A percentile compares a stretch with the other conserved stretches of the same genome.
phyloP scores from a whole-genome alignment of 148 eudicot species.

The Rhododendron griersonianum region DNA sequence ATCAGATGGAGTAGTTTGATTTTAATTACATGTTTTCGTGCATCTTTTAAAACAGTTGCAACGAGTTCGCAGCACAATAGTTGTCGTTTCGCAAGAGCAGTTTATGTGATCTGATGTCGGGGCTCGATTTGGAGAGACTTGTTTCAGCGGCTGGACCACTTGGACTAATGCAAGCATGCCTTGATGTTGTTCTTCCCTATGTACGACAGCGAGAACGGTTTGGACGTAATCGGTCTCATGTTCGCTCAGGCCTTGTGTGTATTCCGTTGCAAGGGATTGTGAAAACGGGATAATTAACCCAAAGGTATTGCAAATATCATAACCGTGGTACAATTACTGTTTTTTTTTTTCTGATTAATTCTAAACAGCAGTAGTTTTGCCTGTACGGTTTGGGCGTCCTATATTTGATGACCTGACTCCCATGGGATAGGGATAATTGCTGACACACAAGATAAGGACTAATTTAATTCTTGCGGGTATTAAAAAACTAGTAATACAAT shows the following conservation, averaged over 20 bases:
- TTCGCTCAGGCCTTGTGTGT: constrained; percentile 28
- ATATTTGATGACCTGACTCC: background rate
- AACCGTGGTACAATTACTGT: background rate
- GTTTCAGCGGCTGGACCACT: no score
- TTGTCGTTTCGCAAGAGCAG: no score
- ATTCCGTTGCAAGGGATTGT: constrained; percentile 53
- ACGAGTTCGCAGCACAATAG: no score
- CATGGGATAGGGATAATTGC: background rate
- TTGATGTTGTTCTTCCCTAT: constrained; percentile 58
- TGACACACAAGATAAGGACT: background rate
- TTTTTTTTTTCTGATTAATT: background rate
- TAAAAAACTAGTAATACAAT: no score
- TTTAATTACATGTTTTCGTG: no score
- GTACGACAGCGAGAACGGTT: constrained; percentile 86
- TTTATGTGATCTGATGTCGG: no score
- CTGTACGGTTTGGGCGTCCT: background rate
- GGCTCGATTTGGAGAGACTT: no score
- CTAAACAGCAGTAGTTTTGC: background rate
- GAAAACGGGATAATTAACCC: constrained; percentile 66
- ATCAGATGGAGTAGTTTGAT: no score
- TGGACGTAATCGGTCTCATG: constrained; percentile 36
- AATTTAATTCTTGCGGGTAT: background rate
- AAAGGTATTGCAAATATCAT: constrained; percentile 44
- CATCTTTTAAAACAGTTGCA: no score
- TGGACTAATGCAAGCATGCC: no score